Percentiles rank a stretch among this genome's conserved stretches.
These are phyloP conservation scores for Fusarium sp. DNA, from an alignment of 2,329 filamentous ascomycete species.

Conservation along the genomic window DNA sequence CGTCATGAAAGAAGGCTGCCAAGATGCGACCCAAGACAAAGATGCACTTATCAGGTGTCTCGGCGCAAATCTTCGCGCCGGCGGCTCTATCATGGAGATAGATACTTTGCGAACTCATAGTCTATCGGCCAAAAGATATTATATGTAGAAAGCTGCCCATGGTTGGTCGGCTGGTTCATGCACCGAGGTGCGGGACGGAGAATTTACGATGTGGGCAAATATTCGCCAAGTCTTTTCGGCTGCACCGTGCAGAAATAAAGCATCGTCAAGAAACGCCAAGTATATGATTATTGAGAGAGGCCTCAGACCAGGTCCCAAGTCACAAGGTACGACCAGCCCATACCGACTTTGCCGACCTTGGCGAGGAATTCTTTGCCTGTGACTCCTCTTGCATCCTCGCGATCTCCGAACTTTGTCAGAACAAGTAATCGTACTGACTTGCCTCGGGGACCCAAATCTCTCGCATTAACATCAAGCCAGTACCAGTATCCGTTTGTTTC, in stretches of 20 bases:
- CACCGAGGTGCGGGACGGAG: conserved; percentile 22
- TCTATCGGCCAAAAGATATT: background rate
- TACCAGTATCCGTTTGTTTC: conserved; percentile 85
- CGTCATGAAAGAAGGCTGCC: conserved; percentile 18
- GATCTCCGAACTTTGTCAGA: conserved; percentile 66
- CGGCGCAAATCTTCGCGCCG: conserved; percentile 10
- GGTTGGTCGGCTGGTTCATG: conserved; percentile 19
- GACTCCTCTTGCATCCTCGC: conserved; percentile 65
- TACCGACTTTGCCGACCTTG: conserved; percentile 61
- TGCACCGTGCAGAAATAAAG: conserved; percentile 9
- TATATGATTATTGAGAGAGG: conserved; percentile 21
- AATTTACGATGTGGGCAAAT: conserved; percentile 11
- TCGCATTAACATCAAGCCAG: conserved; percentile 81
- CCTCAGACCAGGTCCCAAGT: conserved; percentile 65
- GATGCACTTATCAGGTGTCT: conserved; percentile 15
- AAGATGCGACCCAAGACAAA: conserved; percentile 17
- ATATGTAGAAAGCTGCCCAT: conserved; percentile 1
- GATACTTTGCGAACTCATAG: background rate
- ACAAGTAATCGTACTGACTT: conserved; percentile 77
- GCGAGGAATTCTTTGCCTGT: conserved; percentile 62
- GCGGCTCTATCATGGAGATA: conserved; percentile 17
- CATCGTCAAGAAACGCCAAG: conserved; percentile 17
- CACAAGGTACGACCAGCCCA: conserved; percentile 61
- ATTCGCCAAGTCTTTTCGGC: conserved; percentile 15
- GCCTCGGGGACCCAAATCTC: conserved; percentile 77